phyloP scores from a whole-genome alignment of 306 rosid genomes.

The Prunus kanzakura region DNA sequence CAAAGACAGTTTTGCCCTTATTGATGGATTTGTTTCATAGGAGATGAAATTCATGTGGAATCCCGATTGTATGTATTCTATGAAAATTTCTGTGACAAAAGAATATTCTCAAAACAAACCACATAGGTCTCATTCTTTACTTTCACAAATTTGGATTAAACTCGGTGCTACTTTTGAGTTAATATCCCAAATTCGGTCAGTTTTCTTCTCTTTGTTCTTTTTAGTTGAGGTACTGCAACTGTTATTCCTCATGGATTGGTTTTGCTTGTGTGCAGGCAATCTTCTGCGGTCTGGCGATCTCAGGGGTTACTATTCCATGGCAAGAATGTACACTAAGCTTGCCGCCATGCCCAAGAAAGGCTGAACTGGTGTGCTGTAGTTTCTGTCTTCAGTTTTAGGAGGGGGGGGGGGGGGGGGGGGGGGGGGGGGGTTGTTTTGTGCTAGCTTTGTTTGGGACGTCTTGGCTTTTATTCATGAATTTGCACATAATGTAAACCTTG shows the following conservation, averaged over 20 bases:
- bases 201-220: not conserved
- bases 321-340: constrained; percentile 92
- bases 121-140: not conserved
- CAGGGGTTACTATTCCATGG: constrained; percentile 92
- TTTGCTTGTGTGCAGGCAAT: constrained; percentile 53
- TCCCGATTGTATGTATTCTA: not conserved
- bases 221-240: not conserved
- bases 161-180: not conserved
- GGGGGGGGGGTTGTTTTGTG: no score
- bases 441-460: not conserved
- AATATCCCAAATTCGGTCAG: no score
- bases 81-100: not conserved
- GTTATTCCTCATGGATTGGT: not conserved
- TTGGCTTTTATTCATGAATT: not conserved
- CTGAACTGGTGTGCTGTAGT: constrained; percentile 28
- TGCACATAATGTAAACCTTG: not conserved
- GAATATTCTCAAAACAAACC: not conserved
- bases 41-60: not conserved
- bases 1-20: not conserved
- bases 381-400: not conserved
- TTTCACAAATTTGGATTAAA: not conserved
- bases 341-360: constrained; percentile 99
- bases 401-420: not conserved
- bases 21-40: not conserved
- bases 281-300: constrained; percentile 88